phyloP scores from a whole-genome alignment of 2,329 filamentous ascomycete genomes.

The Monosporascus sp. region DNA sequence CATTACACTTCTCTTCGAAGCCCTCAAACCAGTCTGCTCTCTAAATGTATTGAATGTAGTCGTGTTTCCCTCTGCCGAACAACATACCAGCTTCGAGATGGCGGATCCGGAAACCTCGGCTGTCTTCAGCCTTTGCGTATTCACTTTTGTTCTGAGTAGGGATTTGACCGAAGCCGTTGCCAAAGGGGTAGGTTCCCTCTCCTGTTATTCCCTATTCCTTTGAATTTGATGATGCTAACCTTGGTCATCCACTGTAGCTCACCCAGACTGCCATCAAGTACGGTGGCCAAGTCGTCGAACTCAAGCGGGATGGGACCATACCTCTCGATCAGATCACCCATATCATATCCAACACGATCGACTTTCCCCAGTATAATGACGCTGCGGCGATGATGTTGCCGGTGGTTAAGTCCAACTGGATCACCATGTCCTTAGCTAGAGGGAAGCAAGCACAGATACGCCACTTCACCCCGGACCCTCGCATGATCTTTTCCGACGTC shows the following conservation, averaged over 20 bases:
- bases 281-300: constrained; percentile 46
- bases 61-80: background rate
- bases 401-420: constrained; percentile 79
- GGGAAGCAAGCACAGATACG: constrained; percentile 71
- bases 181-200: constrained; percentile 18
- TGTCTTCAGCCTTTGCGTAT: constrained; percentile 24
- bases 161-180: constrained; percentile 19
- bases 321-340: constrained; percentile 47
- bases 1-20: background rate
- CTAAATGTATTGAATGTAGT: background rate
- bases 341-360: constrained; percentile 67
- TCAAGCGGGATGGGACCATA: constrained; percentile 43
- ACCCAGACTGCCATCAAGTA: constrained; percentile 40
- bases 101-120: constrained; percentile 17
- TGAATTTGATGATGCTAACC: constrained; percentile 7
- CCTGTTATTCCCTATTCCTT: background rate
- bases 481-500: constrained; percentile 83
- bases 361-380: constrained; percentile 82
- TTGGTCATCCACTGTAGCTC: constrained; percentile 28
- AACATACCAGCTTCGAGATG: constrained; percentile 13
- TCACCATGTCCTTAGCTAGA: constrained; percentile 64
- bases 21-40: background rate
- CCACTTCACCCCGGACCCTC: constrained; percentile 84
- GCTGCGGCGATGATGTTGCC: constrained; percentile 75
- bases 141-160: constrained; percentile 21